Percentiles rank a stretch among this genome's conserved stretches.
Evolutionary conservation across 2,329 filamentous ascomycete species (phyloP).

Genomic region (Aspergillus fijiensis): DNA sequence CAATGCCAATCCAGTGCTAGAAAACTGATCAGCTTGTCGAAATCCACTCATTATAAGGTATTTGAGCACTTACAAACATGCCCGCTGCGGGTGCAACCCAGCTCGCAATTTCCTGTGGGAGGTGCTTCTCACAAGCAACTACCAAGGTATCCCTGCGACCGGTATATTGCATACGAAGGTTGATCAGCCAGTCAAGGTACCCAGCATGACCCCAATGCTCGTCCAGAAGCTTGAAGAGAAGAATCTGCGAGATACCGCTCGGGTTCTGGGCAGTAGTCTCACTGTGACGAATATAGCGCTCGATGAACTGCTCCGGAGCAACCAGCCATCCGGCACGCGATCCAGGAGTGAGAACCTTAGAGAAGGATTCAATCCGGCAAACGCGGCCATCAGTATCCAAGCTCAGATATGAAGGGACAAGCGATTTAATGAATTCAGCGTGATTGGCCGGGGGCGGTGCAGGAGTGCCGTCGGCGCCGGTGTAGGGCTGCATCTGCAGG

Average conservation of each 20-base stretch:
- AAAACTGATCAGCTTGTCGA: background rate
- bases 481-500: constrained; percentile 77
- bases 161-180: constrained; percentile 79
- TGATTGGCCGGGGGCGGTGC: constrained; percentile 60
- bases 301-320: constrained; percentile 77
- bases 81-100: constrained; percentile 81
- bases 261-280: constrained; percentile 85
- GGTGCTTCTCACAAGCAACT: constrained; percentile 72
- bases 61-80: constrained; percentile 76
- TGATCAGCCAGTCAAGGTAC: constrained; percentile 85
- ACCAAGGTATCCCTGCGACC: constrained; percentile 73
- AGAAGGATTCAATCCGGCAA: constrained; percentile 88
- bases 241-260: constrained; percentile 76
- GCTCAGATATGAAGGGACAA: constrained; percentile 74
- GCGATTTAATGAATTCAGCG: constrained; percentile 69
- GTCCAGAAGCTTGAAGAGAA: constrained; percentile 86
- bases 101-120: constrained; percentile 71
- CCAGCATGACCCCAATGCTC: constrained; percentile 91
- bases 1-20: constrained; percentile 50
- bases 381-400: constrained; percentile 86
- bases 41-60: background rate
- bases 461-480: constrained; percentile 51
- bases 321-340: constrained; percentile 86
- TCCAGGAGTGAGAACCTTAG: constrained; percentile 84
- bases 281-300: constrained; percentile 76